phyloP scores from a whole-genome alignment of 129 eudicot genomes.

The Arctium lappa region DNA sequence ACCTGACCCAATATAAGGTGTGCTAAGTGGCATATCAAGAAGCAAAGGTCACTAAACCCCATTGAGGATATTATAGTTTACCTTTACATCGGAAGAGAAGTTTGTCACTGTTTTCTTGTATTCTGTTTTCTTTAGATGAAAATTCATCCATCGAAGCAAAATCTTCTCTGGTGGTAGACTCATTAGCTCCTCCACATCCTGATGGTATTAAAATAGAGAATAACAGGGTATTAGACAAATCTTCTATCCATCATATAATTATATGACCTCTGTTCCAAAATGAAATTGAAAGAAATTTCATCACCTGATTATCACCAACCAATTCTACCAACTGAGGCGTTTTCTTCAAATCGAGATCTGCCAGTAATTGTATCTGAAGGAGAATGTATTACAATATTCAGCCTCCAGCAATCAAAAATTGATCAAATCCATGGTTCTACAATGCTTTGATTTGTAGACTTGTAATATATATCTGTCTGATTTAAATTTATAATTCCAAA shows the following conservation, averaged over 20 bases:
- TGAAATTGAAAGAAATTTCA: background rate
- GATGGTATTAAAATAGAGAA: background rate
- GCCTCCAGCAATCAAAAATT: constrained; percentile 1
- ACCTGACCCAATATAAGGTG: background rate
- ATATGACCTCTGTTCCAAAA: background rate
- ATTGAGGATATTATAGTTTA: constrained; percentile 21
- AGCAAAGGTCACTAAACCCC: background rate
- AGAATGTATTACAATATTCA: constrained; percentile 6
- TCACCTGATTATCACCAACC: constrained; percentile 84
- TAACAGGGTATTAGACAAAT: background rate
- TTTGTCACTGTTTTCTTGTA: constrained; percentile 79
- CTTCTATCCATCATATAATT: background rate
- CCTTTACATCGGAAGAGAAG: constrained; percentile 96
- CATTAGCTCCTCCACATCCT: constrained; percentile 98
- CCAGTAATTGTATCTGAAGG: constrained; percentile 81
- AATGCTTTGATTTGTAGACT: background rate
- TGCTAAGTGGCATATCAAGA: background rate
- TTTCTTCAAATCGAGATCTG: constrained; percentile 88
- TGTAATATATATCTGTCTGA: background rate
- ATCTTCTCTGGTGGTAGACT: constrained; percentile 93
- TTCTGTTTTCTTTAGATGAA: constrained; percentile 71
- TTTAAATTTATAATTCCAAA: background rate
- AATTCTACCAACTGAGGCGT: constrained; percentile 93
- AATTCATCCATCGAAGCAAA: constrained; percentile 95
- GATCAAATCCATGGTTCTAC: background rate